Conservation (phyloP, 2,329 filamentous ascomycete species). For the Pleoardoris graminearum region DNA sequence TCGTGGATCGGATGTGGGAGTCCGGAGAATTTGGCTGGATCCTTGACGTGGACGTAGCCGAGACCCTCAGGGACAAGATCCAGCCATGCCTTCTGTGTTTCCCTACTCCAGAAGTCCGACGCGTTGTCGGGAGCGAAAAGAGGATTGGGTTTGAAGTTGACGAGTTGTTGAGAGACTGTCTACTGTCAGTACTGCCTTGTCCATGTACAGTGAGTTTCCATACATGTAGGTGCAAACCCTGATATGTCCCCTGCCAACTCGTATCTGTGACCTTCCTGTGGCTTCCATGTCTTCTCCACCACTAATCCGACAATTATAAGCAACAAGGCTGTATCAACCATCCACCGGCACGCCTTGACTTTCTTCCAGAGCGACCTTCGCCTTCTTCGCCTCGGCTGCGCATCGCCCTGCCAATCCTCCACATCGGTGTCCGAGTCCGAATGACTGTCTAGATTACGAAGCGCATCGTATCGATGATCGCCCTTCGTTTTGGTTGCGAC, state of each 20-base stretch:
- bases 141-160: conserved; percentile 29
- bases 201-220: neutral
- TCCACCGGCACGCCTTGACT: conserved; percentile 27
- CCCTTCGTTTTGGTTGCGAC: conserved; percentile 20
- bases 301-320: conserved; percentile 35
- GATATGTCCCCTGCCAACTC: conserved; percentile 37
- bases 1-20: conserved; percentile 39
- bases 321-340: conserved; percentile 34
- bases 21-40: conserved; percentile 26
- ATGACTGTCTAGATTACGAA: conserved; percentile 24
- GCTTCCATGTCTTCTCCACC: conserved; percentile 28
- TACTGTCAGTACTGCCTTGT: neutral
- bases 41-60: conserved; percentile 36
- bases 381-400: conserved; percentile 7
- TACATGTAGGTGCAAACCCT: conserved; percentile 39
- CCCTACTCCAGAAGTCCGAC: conserved; percentile 33
- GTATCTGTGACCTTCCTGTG: conserved; percentile 18
- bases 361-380: conserved; percentile 19
- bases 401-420: conserved; percentile 26
- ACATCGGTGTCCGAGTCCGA: conserved; percentile 37
- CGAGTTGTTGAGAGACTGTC: conserved; percentile 36
- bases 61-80: conserved; percentile 40
- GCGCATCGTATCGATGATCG: conserved; percentile 28
- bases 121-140: conserved; percentile 36
- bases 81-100: conserved; percentile 37